Evolutionary conservation across 1,284 basidiomycete genomes (phyloP).

Genomic region (Ceratobasidium sp.): DNA sequence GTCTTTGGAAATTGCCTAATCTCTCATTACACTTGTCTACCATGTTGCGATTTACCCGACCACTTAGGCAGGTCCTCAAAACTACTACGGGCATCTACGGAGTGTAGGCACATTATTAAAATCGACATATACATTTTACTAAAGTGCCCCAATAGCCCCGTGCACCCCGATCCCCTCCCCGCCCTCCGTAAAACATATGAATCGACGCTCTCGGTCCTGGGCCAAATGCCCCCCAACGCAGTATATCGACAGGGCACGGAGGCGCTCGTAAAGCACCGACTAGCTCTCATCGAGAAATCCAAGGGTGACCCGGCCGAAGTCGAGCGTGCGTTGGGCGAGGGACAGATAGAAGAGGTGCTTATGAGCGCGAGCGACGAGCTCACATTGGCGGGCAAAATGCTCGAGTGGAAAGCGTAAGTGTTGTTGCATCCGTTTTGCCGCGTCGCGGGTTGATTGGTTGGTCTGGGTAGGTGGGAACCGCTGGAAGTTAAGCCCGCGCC

Average conservation of each 20-base stretch:
- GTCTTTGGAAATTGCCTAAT: conserved; percentile 32
- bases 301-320: conserved; percentile 68
- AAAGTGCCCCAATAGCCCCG: conserved; percentile 50
- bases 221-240: conserved; percentile 69
- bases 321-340: conserved; percentile 79
- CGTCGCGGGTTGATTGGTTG: neutral
- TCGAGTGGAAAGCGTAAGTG: conserved; percentile 96
- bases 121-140: neutral
- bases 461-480: conserved; percentile 78
- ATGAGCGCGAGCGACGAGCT: conserved; percentile 88
- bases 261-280: conserved; percentile 85
- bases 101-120: conserved; percentile 54
- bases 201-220: conserved; percentile 81
- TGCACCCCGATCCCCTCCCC: conserved; percentile 81
- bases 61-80: conserved; percentile 73
- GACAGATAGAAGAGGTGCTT: conserved; percentile 86
- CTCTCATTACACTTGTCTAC: conserved; percentile 43
- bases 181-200: conserved; percentile 81
- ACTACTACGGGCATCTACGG: conserved; percentile 80
- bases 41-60: conserved; percentile 84
- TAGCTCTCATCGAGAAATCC: conserved; percentile 76
- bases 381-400: conserved; percentile 81
- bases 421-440: no score
- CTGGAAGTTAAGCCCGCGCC: conserved; percentile 81
- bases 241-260: conserved; percentile 93